Evolutionary conservation across 306 rosid species (phyloP).

Genomic region (Pyrus betulifolia): DNA sequence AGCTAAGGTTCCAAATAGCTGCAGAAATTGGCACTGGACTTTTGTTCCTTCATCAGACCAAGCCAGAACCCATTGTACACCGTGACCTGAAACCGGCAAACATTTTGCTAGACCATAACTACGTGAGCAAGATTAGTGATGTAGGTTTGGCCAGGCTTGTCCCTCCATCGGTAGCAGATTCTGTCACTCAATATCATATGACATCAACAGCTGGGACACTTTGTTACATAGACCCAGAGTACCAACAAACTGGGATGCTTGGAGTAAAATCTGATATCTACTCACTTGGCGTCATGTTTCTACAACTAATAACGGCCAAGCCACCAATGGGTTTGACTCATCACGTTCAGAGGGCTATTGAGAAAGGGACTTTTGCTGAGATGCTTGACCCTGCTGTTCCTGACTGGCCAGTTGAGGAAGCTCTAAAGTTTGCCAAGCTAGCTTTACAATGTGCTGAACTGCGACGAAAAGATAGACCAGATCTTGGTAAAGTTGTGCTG

Average conservation of each 20-base stretch:
- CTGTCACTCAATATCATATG: conserved; percentile 66
- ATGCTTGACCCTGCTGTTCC: conserved; percentile 67
- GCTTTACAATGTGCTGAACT: conserved; percentile 61
- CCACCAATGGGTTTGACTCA: conserved; percentile 80
- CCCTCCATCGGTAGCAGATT: conserved; percentile 66
- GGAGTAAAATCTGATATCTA: conserved; percentile 73
- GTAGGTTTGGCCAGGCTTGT: conserved; percentile 61
- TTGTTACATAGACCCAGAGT: conserved; percentile 85
- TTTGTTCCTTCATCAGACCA: conserved; percentile 69
- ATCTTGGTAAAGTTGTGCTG: no score
- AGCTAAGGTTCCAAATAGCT: conserved; percentile 59
- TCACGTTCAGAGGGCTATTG: conserved; percentile 50
- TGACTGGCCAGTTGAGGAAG: conserved; percentile 71
- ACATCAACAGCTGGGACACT: conserved; percentile 86
- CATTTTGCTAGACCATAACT: no score
- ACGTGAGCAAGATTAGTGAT: no score
- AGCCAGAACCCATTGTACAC: conserved; percentile 38
- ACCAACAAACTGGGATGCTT: conserved; percentile 13
- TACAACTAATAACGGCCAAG: conserved; percentile 59
- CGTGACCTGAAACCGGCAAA: no score
- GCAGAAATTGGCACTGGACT: conserved; percentile 87
- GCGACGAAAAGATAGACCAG: conserved; percentile 22
- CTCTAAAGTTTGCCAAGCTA: conserved; percentile 47
- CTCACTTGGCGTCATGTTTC: conserved; percentile 72
- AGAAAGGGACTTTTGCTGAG: conserved; percentile 43